Conservation (phyloP, 306 rosid species). For the Quercus agrifolia region DNA sequence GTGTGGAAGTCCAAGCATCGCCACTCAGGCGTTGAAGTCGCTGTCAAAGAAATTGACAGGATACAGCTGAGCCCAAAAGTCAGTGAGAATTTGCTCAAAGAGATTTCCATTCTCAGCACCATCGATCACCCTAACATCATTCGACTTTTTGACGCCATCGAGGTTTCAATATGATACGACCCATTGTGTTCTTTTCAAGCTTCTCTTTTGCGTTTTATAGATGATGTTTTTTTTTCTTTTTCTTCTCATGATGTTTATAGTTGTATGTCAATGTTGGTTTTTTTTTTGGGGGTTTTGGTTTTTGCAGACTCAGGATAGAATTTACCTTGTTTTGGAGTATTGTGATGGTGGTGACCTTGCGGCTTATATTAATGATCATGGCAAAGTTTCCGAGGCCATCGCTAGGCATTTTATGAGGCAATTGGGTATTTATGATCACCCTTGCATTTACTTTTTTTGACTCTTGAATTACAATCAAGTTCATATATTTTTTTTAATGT, state of each 20-base stretch:
- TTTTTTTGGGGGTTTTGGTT: slow-evolving; percentile 21
- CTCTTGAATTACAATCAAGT: neutral
- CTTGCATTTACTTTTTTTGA: neutral
- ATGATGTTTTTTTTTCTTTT: neutral
- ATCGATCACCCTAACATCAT: slow-evolving; percentile 80
- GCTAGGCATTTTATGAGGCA: slow-evolving; percentile 92
- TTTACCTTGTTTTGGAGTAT: slow-evolving; percentile 93
- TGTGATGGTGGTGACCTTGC: slow-evolving; percentile 93
- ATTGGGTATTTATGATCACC: slow-evolving; percentile 52
- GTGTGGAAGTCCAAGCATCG: slow-evolving; percentile 78
- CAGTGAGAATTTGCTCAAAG: slow-evolving; percentile 63
- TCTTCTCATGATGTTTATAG: neutral
- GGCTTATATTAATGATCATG: slow-evolving; percentile 53
- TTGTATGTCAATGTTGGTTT: neutral
- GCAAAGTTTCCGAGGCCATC: slow-evolving; percentile 68
- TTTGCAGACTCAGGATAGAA: slow-evolving; percentile 67
- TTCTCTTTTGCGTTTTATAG: neutral
- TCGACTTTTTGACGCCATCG: slow-evolving; percentile 62
- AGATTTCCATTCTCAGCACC: slow-evolving; percentile 79
- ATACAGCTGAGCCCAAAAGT: slow-evolving; percentile 63
- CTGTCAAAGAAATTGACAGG: slow-evolving; percentile 78
- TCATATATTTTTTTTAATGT: neutral
- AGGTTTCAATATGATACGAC: slow-evolving; percentile 29
- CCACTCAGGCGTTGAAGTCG: slow-evolving; percentile 69
- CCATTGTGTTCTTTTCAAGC: neutral